Evolutionary conservation across 164 flowering plant genomes (phyloP), one percentile per base, ranked within the genome.

Genomic region (Euptelea pleiosperma): DNA sequence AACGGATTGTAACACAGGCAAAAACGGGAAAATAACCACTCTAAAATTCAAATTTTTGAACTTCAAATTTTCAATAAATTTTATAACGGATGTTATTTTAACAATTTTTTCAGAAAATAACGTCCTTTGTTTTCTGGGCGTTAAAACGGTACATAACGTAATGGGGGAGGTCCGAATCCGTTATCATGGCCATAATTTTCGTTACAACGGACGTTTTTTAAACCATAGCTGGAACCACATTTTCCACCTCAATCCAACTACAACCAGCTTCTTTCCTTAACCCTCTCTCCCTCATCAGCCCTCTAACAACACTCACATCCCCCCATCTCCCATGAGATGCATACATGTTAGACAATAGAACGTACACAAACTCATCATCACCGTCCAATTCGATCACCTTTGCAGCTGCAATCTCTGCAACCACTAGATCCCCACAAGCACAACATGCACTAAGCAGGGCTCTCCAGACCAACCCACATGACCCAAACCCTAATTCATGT

Each of bases 401-500:
- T 15, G 75, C 76, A 35, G 87, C 81, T 21, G 85, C 89, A 22
- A 58, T 29, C 70, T 73, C 76, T 14, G 87, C 91, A 31, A 75
- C 71, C 40, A 61, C 62, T 14, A 75, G 25, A 40, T 81, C 64
- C 60, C 72, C 72, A 56, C 71, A 66, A 52, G 28, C 41, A 29
- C 73, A 75, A 69, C 82, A 84, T 11, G 82, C 91, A 57, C 81
- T 74, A 51, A 84, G 78, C 70, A 86, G 56, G 16, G 83, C 73
- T 67, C 62, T 83, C 89, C 93, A 86, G 40, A 76, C 85, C 47
- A 54, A 44, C 12, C 67, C 83, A 65, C 71, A 66, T 0, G 74
- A 67, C n/a, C 60, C 78, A 58, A 77, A 80, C 28, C 85, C 83
- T 18, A 82, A 36, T 31, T 76, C 78, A 54, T 52, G 4, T 63